phyloP scores from a whole-genome alignment of 805 yeast genomes.

The Ascoidea asiatica region DNA sequence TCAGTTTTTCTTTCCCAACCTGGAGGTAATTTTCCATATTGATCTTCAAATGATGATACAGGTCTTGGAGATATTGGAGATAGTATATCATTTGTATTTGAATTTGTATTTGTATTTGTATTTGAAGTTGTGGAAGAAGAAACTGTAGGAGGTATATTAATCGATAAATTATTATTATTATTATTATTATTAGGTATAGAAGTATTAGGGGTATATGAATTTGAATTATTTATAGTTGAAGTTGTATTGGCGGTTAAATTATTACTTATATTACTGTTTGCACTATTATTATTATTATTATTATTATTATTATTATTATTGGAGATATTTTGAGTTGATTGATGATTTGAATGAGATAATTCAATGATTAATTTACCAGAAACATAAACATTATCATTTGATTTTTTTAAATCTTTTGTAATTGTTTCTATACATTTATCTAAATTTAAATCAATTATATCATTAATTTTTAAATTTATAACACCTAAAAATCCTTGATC shows the following conservation, averaged over 20 bases:
- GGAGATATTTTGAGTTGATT: constrained; percentile 2
- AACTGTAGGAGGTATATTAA: constrained; percentile 7
- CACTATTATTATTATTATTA: constrained; percentile 1
- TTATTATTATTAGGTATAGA: constrained; percentile 12
- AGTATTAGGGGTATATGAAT: constrained; percentile 10
- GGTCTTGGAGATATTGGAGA: constrained; percentile 32
- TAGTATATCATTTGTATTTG: constrained; percentile 16
- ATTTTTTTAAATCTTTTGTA: constrained; percentile 81
- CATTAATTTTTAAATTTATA: constrained; percentile 81
- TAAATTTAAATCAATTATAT: constrained; percentile 56
- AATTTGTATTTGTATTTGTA: constrained; percentile 8
- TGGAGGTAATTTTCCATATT: constrained; percentile 88
- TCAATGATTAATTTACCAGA: constrained; percentile 82
- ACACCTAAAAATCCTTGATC: constrained; percentile 98
- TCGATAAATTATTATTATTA: too few relatives aligned
- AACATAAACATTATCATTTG: constrained; percentile 75
- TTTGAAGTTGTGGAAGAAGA: constrained; percentile 5
- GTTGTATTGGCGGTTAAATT: constrained; percentile 15
- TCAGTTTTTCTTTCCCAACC: constrained; percentile 99
- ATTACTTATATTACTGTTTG: constrained; percentile 7
- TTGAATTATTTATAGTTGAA: constrained; percentile 11
- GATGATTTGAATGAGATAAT: constrained; percentile 31
- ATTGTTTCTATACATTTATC: constrained; percentile 61
- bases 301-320: constrained; percentile 1
- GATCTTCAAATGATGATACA: constrained; percentile 92